Evolutionary conservation across 2,329 filamentous ascomycete genomes (phyloP).

Genomic region (Septoria linicola): DNA sequence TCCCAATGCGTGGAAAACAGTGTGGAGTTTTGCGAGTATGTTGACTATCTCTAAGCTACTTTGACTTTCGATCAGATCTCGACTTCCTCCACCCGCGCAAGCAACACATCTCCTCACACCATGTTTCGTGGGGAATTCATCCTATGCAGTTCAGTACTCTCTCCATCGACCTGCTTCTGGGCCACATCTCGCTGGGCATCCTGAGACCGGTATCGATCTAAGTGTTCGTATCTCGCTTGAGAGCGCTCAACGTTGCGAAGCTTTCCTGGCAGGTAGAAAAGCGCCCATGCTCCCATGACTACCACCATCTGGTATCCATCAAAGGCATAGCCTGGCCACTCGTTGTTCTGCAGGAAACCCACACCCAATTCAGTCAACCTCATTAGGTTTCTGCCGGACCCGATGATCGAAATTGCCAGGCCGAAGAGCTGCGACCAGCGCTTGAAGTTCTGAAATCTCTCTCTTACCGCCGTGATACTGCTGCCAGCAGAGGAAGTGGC

Average conservation of each 20-base stretch:
- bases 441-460: conserved; percentile 8
- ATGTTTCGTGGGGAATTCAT: not conserved
- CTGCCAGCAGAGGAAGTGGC: not conserved
- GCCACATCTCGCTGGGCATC: not conserved
- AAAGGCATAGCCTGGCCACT: conserved; percentile 18
- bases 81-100: no score
- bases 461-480: conserved; percentile 2
- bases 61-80: no score
- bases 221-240: not conserved
- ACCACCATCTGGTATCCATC: conserved; percentile 21
- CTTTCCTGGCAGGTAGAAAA: conserved; percentile 19
- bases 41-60: no score
- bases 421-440: conserved; percentile 18
- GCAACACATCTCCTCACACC: no score
- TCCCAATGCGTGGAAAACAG: no score
- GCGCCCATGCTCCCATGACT: conserved; percentile 13
- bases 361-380: conserved; percentile 16
- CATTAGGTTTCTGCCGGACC: conserved; percentile 17
- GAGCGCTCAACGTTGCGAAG: conserved; percentile 1
- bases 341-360: conserved; percentile 13
- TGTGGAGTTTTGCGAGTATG: no score
- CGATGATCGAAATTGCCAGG: conserved; percentile 16
- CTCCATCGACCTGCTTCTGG: not conserved
- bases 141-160: not conserved
- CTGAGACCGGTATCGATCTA: not conserved